Conservation (phyloP, 176 grass and related monocot genomes). For the Olyra latifolia region DNA sequence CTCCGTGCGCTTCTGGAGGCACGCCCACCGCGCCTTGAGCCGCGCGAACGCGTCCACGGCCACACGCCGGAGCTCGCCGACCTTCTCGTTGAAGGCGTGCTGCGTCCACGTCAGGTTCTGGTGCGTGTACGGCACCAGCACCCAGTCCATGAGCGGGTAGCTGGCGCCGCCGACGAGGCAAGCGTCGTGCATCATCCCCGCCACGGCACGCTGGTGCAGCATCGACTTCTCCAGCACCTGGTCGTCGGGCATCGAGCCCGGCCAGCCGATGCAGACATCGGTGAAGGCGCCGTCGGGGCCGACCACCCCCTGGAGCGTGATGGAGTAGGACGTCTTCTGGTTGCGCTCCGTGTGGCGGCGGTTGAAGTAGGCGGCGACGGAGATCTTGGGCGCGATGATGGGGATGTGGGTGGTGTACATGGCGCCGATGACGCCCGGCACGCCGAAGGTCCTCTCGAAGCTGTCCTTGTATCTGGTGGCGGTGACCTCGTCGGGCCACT, state of each 20-base stretch:
- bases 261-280: slow-evolving; percentile 94
- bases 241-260: slow-evolving; percentile 91
- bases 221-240: slow-evolving; percentile 90
- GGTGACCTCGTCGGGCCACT: slow-evolving; percentile 60
- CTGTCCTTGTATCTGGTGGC: slow-evolving; percentile 41
- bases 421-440: slow-evolving; percentile 61
- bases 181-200: slow-evolving; percentile 71
- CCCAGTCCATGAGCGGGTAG: slow-evolving; percentile 90
- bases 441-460: slow-evolving; percentile 56
- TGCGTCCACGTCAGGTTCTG: slow-evolving; percentile 96
- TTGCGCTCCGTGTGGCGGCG: slow-evolving; percentile 92
- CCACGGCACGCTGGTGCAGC: slow-evolving; percentile 74
- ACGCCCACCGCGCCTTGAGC: slow-evolving; percentile 84
- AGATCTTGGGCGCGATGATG: slow-evolving; percentile 97
- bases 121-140: slow-evolving; percentile 92
- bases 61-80: slow-evolving; percentile 56
- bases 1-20: slow-evolving; percentile 88
- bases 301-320: slow-evolving; percentile 87
- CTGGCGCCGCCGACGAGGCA: slow-evolving; percentile 76
- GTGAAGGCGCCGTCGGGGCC: slow-evolving; percentile 79
- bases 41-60: slow-evolving; percentile 63
- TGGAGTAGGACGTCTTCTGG: slow-evolving; percentile 98
- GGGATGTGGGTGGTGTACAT: slow-evolving; percentile 98
- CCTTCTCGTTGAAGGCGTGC: slow-evolving; percentile 95
- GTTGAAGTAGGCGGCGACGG: slow-evolving; percentile 92